Evolutionary conservation across 306 rosid genomes (phyloP), one percentile per base, ranked within the genome.

Genomic region (Urtica urens): DNA sequence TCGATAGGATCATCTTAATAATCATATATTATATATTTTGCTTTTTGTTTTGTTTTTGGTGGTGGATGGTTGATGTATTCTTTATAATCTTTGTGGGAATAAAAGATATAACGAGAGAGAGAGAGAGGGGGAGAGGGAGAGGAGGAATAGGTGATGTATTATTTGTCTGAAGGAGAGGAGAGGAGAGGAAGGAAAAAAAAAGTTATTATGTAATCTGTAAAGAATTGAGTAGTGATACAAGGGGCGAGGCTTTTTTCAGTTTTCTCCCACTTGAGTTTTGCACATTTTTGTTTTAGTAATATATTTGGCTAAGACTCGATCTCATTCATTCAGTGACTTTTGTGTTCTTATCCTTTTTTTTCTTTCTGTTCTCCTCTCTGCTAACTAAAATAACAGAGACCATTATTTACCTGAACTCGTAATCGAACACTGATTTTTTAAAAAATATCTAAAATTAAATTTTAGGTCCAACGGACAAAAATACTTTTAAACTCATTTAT

Each of bases 31-130:
- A 52, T 51, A 57, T 57, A 39, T 43, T 67, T 47, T 62, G n/a
- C n/a, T n/a, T n/a, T n/a, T n/a, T n/a, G n/a, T n/a, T n/a, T n/a
- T n/a, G n/a, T n/a, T n/a, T n/a, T n/a, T n/a, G n/a, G n/a, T n/a
- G n/a, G n/a, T n/a, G n/a, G n/a, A 29, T 66, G 79, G 65, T 59
- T 86, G 94, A 85, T 75, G 67, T 79, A 92, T 92, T 92, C 99
- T 92, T 92, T 92, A 83, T 79, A 85, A 68, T 73, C 67, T n/a
- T n/a, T 79, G 79, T 79, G 75, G 78, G 76, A 83, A 86, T 92
- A 92, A 85, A 80, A 57, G 71, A 23, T 37, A 63, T 50, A 75
- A 70, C 49, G 60, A 58, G 72, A 83, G 80, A 50, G 60, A 53
- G 51, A 60, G 60, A 70, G n/a, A n/a, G n/a, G n/a, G n/a, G n/a